A percentile compares a stretch with the other conserved stretches of the same genome.
Conservation (phyloP, 768 basidiomycete genomes). For the Boletus rufocinnamomeus region DNA sequence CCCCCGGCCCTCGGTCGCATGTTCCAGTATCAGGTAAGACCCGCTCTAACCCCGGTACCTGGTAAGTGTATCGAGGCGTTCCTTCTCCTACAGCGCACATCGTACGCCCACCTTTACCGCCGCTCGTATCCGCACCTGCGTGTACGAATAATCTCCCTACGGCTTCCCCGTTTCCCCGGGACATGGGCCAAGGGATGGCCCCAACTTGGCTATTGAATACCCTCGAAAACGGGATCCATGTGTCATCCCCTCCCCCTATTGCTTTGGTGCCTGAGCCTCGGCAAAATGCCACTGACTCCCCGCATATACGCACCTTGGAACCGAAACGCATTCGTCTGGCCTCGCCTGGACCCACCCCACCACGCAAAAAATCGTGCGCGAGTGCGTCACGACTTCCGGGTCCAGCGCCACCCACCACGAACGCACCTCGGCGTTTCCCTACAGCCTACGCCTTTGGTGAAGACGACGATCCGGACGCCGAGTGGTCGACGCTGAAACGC, state of each 20-base stretch:
- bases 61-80: conserved; percentile 11
- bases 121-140: background rate
- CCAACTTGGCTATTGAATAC: conserved; percentile 14
- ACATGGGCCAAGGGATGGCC: background rate
- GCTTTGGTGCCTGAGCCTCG: background rate
- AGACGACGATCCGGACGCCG: conserved; percentile 23
- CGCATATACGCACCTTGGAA: conserved; percentile 13
- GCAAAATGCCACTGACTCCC: background rate
- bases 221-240: background rate
- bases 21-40: conserved; percentile 18
- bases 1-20: conserved; percentile 7
- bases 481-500: conserved; percentile 21
- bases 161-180: background rate
- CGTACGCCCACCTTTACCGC: background rate
- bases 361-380: conserved; percentile 1
- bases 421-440: background rate
- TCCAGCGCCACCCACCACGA: background rate
- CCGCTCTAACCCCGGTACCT: background rate
- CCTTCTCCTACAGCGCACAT: conserved; percentile 8
- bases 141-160: background rate
- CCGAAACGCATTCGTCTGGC: conserved; percentile 5
- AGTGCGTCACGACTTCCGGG: background rate
- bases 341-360: conserved; percentile 3
- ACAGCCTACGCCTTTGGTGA: conserved; percentile 25
- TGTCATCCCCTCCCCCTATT: background rate